A percentile compares a stretch with the other conserved stretches of the same genome.
These are phyloP conservation scores for Phallus indusiatus DNA, from an alignment of 768 basidiomycete genomes.

Conservation along the genomic window DNA sequence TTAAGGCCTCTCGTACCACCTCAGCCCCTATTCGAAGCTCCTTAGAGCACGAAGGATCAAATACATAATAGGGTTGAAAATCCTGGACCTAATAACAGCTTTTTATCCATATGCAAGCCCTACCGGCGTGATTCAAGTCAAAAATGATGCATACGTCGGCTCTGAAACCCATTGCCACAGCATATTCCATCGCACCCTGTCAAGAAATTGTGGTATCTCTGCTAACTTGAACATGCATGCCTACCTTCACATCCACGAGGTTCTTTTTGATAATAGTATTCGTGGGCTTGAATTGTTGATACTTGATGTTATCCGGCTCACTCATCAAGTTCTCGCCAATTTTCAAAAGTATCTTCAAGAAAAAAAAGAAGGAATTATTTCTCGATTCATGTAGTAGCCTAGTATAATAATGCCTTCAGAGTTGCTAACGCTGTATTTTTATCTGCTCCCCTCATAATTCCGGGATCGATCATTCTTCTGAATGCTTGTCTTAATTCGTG, in stretches of 20 bases:
- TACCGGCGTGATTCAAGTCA: background rate
- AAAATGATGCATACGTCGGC: conserved; percentile 40
- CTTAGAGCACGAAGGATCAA: conserved; percentile 39
- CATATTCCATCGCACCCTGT: conserved; percentile 67
- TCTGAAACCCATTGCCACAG: conserved; percentile 65
- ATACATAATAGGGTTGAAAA: conserved; percentile 68
- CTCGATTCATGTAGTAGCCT: conserved; percentile 10
- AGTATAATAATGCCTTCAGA: conserved; percentile 45
- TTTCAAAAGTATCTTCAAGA: conserved; percentile 47
- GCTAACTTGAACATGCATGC: background rate
- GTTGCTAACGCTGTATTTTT: conserved; percentile 49
- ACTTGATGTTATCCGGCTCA: conserved; percentile 68
- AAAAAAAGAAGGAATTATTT: conserved; percentile 9
- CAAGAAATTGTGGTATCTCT: background rate
- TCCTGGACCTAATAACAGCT: conserved; percentile 41
- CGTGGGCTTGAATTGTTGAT: conserved; percentile 64
- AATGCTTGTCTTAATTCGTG: conserved; percentile 64
- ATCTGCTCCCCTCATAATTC: conserved; percentile 63
- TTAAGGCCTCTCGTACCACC: conserved; percentile 55
- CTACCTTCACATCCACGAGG: conserved; percentile 50
- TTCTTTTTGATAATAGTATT: conserved; percentile 58
- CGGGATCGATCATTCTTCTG: conserved; percentile 69
- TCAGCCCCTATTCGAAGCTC: conserved; percentile 55
- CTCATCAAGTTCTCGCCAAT: conserved; percentile 66
- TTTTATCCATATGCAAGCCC: background rate